A percentile compares a stretch with the other conserved stretches of the same genome.
phyloP scores from a whole-genome alignment of 2,329 filamentous ascomycete species.

The Thermomyces lanuginosus region DNA sequence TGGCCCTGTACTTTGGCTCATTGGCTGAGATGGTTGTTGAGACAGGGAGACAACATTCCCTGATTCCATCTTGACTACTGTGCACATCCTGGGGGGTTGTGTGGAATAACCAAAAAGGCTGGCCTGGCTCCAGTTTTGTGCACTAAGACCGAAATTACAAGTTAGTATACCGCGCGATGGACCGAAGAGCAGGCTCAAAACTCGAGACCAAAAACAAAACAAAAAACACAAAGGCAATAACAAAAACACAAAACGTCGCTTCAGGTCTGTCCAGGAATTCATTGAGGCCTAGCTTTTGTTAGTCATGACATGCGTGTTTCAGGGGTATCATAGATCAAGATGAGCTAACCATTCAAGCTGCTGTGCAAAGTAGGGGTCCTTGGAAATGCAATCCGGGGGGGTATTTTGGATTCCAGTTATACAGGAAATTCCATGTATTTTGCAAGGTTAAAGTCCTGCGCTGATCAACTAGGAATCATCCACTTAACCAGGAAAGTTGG shows the following conservation, averaged over 20 bases:
- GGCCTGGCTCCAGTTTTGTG: constrained; percentile 10
- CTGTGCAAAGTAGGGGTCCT: no score
- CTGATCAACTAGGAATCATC: no score
- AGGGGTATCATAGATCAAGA: no score
- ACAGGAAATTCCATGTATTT: no score
- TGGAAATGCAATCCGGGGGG: no score
- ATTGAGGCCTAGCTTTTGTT: constrained; percentile 1
- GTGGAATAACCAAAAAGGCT: constrained; percentile 9
- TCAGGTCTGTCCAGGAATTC: no score
- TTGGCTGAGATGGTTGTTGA: constrained; percentile 15
- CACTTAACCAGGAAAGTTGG: no score
- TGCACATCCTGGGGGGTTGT: constrained; percentile 18
- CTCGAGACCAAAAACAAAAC: constrained; percentile 3
- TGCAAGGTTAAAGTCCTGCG: no score
- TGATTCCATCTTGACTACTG: constrained; percentile 21
- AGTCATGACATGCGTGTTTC: no score
- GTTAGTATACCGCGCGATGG: constrained; percentile 6
- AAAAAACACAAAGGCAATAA: constrained; percentile 2
- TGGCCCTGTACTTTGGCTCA: constrained; percentile 19
- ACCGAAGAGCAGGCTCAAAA: background rate
- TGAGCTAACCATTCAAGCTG: no score
- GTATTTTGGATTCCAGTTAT: no score
- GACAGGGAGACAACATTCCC: constrained; percentile 22
- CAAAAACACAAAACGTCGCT: constrained; percentile 6
- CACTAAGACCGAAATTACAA: constrained; percentile 14